Conservation (phyloP, 306 rosid species). For the Quercus robur region DNA sequence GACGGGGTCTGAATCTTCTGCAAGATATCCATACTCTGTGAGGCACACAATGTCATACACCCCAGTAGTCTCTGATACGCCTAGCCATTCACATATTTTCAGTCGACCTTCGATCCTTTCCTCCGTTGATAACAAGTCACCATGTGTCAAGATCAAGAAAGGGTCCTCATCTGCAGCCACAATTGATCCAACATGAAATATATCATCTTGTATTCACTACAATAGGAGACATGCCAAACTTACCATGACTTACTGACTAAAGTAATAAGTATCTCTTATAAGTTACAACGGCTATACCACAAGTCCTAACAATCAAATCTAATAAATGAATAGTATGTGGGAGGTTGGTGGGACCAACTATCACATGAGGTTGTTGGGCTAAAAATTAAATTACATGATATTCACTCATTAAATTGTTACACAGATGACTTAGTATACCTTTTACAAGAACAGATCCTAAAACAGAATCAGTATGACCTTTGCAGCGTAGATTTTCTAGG, state of each 20-base stretch:
- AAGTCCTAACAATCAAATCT: too few species aligned
- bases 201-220: background rate
- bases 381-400: too few species aligned
- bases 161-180: conserved; percentile 35
- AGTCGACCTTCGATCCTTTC: conserved; percentile 45
- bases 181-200: background rate
- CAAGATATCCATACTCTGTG: conserved; percentile 35
- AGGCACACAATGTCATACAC: conserved; percentile 44
- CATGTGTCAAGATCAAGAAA: conserved; percentile 42
- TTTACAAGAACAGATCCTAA: background rate
- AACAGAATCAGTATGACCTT: background rate
- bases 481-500: background rate
- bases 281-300: too few species aligned
- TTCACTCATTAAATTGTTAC: too few species aligned
- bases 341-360: too few species aligned
- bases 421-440: too few species aligned
- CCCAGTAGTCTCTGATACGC: conserved; percentile 35
- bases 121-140: conserved; percentile 42
- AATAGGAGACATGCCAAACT: background rate
- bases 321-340: too few species aligned
- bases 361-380: too few species aligned
- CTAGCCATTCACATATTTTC: conserved; percentile 27
- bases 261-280: background rate
- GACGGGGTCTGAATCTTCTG: conserved; percentile 42
- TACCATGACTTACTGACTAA: background rate